Percentiles rank a stretch among this genome's conserved stretches.
These are phyloP conservation scores for Sporisorium reilianum DNA, from an alignment of 1,284 basidiomycete species.

Conservation along the genomic window DNA sequence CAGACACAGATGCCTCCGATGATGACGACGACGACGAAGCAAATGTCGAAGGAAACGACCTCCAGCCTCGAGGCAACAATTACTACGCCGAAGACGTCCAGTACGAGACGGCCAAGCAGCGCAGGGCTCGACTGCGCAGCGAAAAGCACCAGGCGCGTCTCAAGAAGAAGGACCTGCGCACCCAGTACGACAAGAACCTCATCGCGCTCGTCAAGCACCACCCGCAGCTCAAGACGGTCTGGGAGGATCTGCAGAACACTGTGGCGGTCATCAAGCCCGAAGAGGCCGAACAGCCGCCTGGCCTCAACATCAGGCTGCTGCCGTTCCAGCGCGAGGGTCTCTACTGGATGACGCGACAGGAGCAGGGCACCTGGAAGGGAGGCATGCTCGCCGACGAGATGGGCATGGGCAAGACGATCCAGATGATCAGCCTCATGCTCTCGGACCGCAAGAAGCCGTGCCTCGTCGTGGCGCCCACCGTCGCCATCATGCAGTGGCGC, in stretches of 20 bases:
- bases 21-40: constrained; percentile 41
- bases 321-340: constrained; percentile 89
- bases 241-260: constrained; percentile 81
- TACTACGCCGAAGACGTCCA: constrained; percentile 39
- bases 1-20: constrained; percentile 21
- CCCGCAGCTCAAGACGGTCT: constrained; percentile 82
- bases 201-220: constrained; percentile 67
- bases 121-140: constrained; percentile 41
- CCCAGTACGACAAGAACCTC: constrained; percentile 43
- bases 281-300: constrained; percentile 77
- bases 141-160: constrained; percentile 44
- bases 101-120: constrained; percentile 63
- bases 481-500: constrained; percentile 98
- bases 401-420: constrained; percentile 99
- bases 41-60: constrained; percentile 32
- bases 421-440: constrained; percentile 90
- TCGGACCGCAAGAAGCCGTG: constrained; percentile 84
- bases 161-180: constrained; percentile 40
- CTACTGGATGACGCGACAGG: constrained; percentile 95
- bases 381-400: constrained; percentile 92
- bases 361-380: constrained; percentile 86
- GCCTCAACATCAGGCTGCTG: constrained; percentile 75
- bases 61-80: constrained; percentile 30
- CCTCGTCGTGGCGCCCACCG: constrained; percentile 88
- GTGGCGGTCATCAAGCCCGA: constrained; percentile 74